Conservation (phyloP, 75 land plant genomes). For the Pinus tabuliformis region DNA sequence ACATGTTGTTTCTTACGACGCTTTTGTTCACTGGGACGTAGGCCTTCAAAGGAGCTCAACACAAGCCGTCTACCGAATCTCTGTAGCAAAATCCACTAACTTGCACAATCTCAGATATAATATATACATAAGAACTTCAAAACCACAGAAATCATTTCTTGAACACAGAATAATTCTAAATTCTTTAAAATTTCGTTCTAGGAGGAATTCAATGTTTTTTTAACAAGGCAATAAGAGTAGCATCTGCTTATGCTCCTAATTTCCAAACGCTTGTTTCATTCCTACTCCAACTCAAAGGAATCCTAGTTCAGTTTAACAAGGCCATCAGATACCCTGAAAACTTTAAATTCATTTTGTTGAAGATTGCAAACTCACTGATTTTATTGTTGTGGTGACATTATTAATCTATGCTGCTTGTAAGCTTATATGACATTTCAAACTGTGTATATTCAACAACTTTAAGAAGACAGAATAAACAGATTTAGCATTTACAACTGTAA, state of each 20-base stretch:
- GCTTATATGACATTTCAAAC: neutral
- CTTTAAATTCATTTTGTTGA: neutral
- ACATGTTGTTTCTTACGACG: constrained; percentile 45
- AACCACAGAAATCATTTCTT: constrained; percentile 2
- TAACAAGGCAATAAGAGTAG: neutral
- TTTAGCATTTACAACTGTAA: too few relatives aligned
- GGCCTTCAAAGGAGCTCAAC: constrained; percentile 15
- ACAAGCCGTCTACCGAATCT: constrained; percentile 41
- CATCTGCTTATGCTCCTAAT: neutral
- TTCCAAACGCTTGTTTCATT: neutral
- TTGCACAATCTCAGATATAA: neutral
- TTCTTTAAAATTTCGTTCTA: neutral
- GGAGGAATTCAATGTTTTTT: neutral
- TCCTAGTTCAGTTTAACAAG: neutral
- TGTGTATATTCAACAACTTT: neutral
- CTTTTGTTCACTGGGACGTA: constrained; percentile 18
- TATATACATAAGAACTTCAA: neutral
- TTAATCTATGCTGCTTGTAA: neutral
- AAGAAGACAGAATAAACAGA: neutral
- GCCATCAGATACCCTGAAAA: neutral
- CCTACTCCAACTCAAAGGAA: neutral
- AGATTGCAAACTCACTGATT: neutral
- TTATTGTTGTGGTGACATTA: neutral
- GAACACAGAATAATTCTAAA: neutral
- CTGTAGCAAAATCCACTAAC: constrained; percentile 42